Evolutionary conservation across 768 basidiomycete genomes (phyloP), one percentile per base, ranked within the genome.

Genomic region (Piloderma croceum): DNA sequence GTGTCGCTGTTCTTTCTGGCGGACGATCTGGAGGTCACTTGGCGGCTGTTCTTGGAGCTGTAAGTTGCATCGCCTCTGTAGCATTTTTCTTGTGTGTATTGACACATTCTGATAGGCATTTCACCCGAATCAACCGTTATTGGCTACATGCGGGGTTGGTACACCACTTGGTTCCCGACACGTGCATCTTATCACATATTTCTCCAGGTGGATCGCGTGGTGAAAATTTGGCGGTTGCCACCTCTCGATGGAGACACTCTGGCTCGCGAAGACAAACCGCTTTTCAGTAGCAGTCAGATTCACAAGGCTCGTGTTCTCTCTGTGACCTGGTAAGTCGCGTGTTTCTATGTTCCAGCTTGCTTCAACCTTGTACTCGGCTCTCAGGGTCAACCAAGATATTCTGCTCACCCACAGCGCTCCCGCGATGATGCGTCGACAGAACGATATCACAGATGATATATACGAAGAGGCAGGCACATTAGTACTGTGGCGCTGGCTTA

Each of bases 81-180:
- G n/a, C 19, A 39, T 35, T 23, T 44, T 48, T 17, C 41, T 21
- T 39, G 24, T 21, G 11, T 41, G 33, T 34, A 27, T 32, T 19
- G 18, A 31, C 9, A 35, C 27, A 32, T 24, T 19, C 31, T 31
- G 12, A 13, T 35, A 87, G 84, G 75, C 79, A 20, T 90, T 89
- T 59, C 83, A 89, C 54, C 70, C 76, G 0, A 59, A 60, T 7
- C 60, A 71, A 38, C 82, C 83, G 4, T 48, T 89, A 12, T 68
- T 90, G 38, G 85, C 84, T 7, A 90, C 87, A 12, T 82, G 84
- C 51, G 86, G 86, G 17, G 86, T 88, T 56, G 44, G 79, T 63
- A 5, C 10, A 20, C 9, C n/a, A 15, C 27, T 29, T 29, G 9
- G 9, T 15, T 29, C 15, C 10, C 9, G 27, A 29, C 27, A 9